A percentile compares a stretch with the other conserved stretches of the same genome.
These are phyloP conservation scores for Spathaspora gorwiae DNA, from an alignment of 805 yeast species.

Conservation along the genomic window DNA sequence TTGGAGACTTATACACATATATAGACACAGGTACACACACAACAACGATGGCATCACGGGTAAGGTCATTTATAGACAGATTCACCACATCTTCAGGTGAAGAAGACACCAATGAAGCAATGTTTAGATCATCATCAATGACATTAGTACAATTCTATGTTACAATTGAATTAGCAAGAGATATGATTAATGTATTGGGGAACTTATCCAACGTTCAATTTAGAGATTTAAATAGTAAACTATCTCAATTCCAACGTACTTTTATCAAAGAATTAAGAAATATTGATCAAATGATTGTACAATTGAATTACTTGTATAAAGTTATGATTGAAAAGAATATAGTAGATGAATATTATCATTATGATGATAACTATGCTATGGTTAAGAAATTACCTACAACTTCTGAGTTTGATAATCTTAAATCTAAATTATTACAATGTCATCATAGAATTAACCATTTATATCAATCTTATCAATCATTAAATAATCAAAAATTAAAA, in stretches of 20 bases:
- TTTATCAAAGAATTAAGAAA: constrained; percentile 38
- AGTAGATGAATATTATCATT: neutral
- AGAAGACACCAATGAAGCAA: constrained; percentile 23
- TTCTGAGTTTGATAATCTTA: constrained; percentile 33
- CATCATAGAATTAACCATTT: constrained; percentile 32
- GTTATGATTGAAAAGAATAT: constrained; percentile 22
- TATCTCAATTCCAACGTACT: constrained; percentile 44
- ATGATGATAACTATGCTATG: neutral
- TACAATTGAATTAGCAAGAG: constrained; percentile 42
- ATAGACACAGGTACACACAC: neutral
- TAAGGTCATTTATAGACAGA: neutral
- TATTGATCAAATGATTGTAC: constrained; percentile 30
- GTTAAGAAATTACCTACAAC: constrained; percentile 38
- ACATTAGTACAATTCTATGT: constrained; percentile 45
- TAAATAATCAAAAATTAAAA: constrained; percentile 20
- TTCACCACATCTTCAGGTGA: neutral
- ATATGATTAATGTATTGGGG: constrained; percentile 36
- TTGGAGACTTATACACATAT: neutral
- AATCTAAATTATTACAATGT: constrained; percentile 18
- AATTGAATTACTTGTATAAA: constrained; percentile 22
- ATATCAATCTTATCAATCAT: constrained; percentile 26
- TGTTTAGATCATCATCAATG: constrained; percentile 47
- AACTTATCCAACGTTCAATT: constrained; percentile 39
- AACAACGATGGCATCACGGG: neutral
- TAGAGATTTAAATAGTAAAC: constrained; percentile 44